Evolutionary conservation across 1,139 yeast genomes (phyloP).

Genomic region (Hyphopichia buzzinii): DNA sequence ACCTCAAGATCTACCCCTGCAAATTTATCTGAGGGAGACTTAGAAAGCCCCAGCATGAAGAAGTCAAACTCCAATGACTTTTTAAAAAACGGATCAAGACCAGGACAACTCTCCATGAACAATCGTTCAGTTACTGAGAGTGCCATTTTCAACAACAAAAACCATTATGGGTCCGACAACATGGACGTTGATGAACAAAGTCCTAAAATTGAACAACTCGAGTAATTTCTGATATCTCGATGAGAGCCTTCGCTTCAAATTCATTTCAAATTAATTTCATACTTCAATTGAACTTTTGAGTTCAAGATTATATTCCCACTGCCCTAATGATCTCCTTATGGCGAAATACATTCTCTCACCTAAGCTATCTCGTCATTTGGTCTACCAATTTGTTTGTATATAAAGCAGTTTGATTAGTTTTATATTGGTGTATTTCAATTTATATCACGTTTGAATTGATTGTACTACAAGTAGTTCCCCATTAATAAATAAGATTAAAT

Average conservation of each 20-base stretch:
- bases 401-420: not conserved
- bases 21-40: constrained; percentile 5
- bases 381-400: not conserved
- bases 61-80: constrained; percentile 30
- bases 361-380: not conserved
- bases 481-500: too few species aligned
- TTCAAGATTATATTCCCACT: too few species aligned
- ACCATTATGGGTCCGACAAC: constrained; percentile 1
- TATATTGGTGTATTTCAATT: too few species aligned
- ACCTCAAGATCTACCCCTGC: constrained; percentile 15
- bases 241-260: too few species aligned
- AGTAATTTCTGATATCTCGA: constrained; percentile 1
- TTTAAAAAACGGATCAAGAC: constrained; percentile 18
- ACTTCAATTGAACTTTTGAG: too few species aligned
- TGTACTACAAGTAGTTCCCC: too few species aligned
- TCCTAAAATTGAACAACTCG: constrained; percentile 7
- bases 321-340: too few species aligned
- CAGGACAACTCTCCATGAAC: constrained; percentile 30
- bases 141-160: constrained; percentile 11
- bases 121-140: constrained; percentile 39
- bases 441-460: too few species aligned
- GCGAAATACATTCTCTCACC: too few species aligned
- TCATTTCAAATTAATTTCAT: too few species aligned
- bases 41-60: constrained; percentile 19
- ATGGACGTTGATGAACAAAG: constrained; percentile 5